Base-by-base conservation (phyloP, 2,329 filamentous ascomycete species). In the Thielaviopsis ethacetica region DNA sequence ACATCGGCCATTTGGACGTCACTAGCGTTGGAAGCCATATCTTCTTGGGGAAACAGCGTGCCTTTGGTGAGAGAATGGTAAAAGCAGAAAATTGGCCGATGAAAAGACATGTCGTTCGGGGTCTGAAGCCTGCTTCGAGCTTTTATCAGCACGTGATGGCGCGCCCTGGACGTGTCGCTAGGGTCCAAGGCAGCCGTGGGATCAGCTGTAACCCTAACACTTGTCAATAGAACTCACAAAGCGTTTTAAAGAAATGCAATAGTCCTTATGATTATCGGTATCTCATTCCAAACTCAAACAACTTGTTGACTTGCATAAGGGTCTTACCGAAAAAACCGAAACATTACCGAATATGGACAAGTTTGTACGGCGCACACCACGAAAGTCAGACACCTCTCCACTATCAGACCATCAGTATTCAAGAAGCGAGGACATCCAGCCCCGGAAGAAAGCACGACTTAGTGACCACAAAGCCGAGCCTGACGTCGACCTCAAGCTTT, bases 1-100 rank as follows among this genome's bases (percentile, higher is more conserved):
- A 53, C 56, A 47, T 61, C 59, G 19, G 56, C 54, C 59, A 61
- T 61, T 17, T 58, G 44, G 30, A 53, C 56, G 17, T 61, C 59
- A 19, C 44, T 55, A 24, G 51, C 53, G 21, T 50, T 56, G 26
- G 59, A 58, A 44, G 56, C 17, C 56, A 58, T 58, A 22, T 34
- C 51, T 53, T 19, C 27, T 22, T 6, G 5, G 6, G 2, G 7
- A 34, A 34, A 34, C 30, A 12, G 30, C 30, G 30, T 12, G 30
- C 38, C n/a, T 22, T 30, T 49, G 26, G 24, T 13, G 22, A 56
- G 44, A 34, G 17, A 26, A n/a, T 7, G 53, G 17, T 3, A 53
- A 17, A 34, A 34, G 30, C 10, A 34, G 30, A 34, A 44, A 44
- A 44, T 44, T 2, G 5, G 6, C 30, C 17, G 5, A n/a, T 15